Base-by-base conservation (phyloP, 345 rosid species). In the Acer yangbiense region DNA sequence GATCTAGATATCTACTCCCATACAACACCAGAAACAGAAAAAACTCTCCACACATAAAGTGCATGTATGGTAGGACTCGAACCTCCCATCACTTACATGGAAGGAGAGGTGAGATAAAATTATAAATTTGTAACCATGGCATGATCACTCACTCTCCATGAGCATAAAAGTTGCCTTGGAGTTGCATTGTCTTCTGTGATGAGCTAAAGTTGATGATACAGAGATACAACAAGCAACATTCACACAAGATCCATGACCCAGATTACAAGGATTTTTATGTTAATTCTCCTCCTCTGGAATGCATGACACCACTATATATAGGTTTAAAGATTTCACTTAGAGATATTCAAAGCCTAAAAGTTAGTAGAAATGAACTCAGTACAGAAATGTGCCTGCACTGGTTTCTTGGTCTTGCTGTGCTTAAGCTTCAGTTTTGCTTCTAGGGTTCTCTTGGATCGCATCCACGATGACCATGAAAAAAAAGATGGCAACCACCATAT, bases 381-480 rank as follows among this genome's bases (percentile, higher is more conserved):
- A 61, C 81, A 60, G 73, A 86, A 68, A 77, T 71, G 82, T 77
- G 78, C 52, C 39, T 80, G 77, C 80, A 32, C 76, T 46, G 69
- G 79, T 71, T 76, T 90, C 1, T 29, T 88, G 32, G 69, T 90
- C 13, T 77, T 86, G 67, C 68, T 86, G 35, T 83, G 83, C 82
- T 78, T 81, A 20, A 81, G 79, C 86, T 84, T 79, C 44, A 79
- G 80, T 83, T 82, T n/a, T 12, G 89, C 89, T 61, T 80, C 72
- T 58, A 84, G 88, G 83, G 50, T 82, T 77, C 85, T 86, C 4
- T 52, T 76, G 82, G 89, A 85, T 73, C 78, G 71, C 57, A 60
- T 77, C 32, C 55, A 21, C 65, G 69, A 61, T 9, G 69, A 68
- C 69, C 35, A 63, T 13, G 60, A 64, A 17, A 76, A 18, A 48